Evolutionary conservation across 495 filamentous ascomycete species (phyloP), one percentile per base, ranked within the genome.

Genomic region (Jackrogersella minutella): DNA sequence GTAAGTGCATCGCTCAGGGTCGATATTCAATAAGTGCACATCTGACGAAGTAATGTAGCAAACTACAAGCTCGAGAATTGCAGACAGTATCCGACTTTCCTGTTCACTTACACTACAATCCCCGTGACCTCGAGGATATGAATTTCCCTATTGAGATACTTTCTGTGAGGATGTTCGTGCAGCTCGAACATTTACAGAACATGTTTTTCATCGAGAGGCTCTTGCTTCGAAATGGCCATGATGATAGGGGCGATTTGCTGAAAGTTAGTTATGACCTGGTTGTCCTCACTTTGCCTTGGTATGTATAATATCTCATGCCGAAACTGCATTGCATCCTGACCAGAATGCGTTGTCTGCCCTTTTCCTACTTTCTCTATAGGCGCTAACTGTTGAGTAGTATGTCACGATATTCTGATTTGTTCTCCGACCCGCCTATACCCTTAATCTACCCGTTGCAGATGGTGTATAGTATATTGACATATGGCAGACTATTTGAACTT

Each of bases 131-230:
- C 9, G 66, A 75, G n/a, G 52, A 76, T 57, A 60, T 24, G 50
- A 28, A 69, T 26, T 4, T 78, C 55, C 33, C 73, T 68, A 39
- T 73, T 55, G 1, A 65, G 52, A 26, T 40, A 1, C n/a, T 72
- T 3, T 64, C 59, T 50, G 22, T 51, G 33, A 60, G 64, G 5
- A 62, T 81, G 17, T 76, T 81, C 21, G 67, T 82, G 7, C 82
- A 82, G 46, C 76, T 86, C 2, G 82, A 84, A 30, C 82, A 86
- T 61, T 70, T 85, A 0, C 80, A 87, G 16, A 87, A 85, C 17
- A 77, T 81, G 14, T 89, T 90, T 63, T 75, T 89, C 17, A 74
- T 89, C 5, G 82, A 88, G 58, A 77, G 86, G 13, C 79, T 83
- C 4, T 66, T 88, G 40, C 77, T 85, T 43, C 84, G 85, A 49